Evolutionary conservation across 176 grass and related monocot genomes (phyloP).

Genomic region (Dendrocalamus sinicus): DNA sequence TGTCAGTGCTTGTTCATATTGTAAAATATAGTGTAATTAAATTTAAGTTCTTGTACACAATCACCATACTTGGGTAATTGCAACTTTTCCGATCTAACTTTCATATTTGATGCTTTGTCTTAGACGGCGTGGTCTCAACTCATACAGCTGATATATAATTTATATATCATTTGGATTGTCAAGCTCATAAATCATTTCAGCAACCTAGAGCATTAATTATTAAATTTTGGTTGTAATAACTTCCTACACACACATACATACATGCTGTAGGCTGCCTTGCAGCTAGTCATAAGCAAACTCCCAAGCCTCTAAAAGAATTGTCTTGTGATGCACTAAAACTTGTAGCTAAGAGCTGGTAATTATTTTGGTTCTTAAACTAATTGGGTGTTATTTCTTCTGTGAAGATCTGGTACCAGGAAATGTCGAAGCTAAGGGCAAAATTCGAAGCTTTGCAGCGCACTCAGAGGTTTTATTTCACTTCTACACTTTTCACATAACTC

Average conservation of each 20-base stretch:
- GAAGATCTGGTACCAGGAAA: constrained; percentile 89
- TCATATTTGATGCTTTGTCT: not conserved
- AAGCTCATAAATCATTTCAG: not conserved
- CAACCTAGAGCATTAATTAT: not conserved
- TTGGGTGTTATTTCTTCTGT: constrained; percentile 12
- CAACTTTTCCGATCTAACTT: not conserved
- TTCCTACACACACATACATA: not conserved
- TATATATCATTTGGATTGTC: not conserved
- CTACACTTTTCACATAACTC: not conserved
- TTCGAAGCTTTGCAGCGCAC: constrained; percentile 84
- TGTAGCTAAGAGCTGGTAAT: not conserved
- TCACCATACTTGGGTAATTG: not conserved
- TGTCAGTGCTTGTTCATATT: not conserved
- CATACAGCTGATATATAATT: not conserved
- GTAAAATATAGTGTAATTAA: not conserved
- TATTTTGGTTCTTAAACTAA: constrained; percentile 16
- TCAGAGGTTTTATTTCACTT: constrained; percentile 66
- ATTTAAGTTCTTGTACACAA: not conserved
- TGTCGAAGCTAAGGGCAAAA: constrained; percentile 93
- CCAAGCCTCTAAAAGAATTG: not conserved
- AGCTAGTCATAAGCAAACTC: not conserved
- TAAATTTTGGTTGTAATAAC: not conserved
- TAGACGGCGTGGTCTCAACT: not conserved
- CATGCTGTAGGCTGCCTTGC: not conserved
- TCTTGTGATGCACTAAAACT: not conserved